A percentile compares a stretch with the other conserved stretches of the same genome.
Conservation (phyloP, 345 rosid genomes). For the Salix viminalis region DNA sequence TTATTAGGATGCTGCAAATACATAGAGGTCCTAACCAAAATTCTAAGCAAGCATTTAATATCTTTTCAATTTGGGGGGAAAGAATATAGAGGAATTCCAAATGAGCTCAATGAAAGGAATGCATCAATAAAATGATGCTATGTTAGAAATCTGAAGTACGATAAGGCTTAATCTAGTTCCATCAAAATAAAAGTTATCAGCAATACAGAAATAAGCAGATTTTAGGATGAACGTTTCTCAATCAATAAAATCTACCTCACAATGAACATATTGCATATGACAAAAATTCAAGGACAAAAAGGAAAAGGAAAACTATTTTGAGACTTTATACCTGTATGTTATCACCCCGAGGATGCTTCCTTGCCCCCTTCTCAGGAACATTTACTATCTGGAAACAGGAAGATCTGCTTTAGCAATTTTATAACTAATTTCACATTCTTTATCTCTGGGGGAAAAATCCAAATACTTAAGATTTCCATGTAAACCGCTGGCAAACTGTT, state of each 20-base stretch:
- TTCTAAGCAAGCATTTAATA: too few relatives aligned
- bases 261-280: not conserved
- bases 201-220: too few relatives aligned
- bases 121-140: not conserved
- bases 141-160: not conserved
- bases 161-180: not conserved
- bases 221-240: too few relatives aligned
- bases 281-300: not conserved
- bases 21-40: too few relatives aligned
- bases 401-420: too few relatives aligned
- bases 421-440: too few relatives aligned
- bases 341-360: slow-evolving; percentile 97
- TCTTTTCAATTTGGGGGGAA: too few relatives aligned
- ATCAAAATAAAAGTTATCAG: too few relatives aligned
- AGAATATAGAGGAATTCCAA: not conserved
- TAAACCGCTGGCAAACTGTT: too few relatives aligned
- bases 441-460: too few relatives aligned
- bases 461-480: too few relatives aligned
- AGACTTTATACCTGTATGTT: slow-evolving; percentile 72
- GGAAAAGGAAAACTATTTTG: not conserved
- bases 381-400: slow-evolving; percentile 60
- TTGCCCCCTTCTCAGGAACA: slow-evolving; percentile 97
- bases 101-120: not conserved
- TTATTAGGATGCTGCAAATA: not conserved
- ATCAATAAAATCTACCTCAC: not conserved